A percentile compares a stretch with the other conserved stretches of the same genome.
Conservation (phyloP, 148 eudicot species). For the Rhododendron mucronatum region DNA sequence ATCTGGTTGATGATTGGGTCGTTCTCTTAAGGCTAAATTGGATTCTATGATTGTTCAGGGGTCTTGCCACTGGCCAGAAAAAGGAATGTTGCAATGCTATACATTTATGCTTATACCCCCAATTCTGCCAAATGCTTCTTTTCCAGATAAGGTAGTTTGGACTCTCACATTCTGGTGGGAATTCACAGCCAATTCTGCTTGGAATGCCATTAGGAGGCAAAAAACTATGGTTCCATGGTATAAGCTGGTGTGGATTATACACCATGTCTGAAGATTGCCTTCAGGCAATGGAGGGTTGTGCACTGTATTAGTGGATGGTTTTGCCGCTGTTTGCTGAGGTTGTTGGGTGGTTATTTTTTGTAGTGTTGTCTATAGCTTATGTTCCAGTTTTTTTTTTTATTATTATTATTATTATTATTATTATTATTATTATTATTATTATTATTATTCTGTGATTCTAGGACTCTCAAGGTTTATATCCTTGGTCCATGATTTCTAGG, state of each 20-base stretch:
- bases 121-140: background rate
- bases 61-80: background rate
- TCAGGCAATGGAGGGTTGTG: background rate
- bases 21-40: background rate
- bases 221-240: background rate
- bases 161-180: background rate
- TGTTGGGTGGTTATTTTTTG: background rate
- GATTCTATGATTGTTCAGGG: background rate
- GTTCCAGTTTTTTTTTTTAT: background rate
- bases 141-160: background rate
- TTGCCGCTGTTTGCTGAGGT: background rate
- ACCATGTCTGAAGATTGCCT: background rate
- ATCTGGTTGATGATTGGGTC: background rate
- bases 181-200: background rate
- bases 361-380: background rate
- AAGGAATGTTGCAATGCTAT: background rate
- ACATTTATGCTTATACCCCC: background rate
- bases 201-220: background rate
- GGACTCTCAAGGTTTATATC: background rate
- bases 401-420: too few relatives aligned
- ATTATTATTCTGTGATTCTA: background rate
- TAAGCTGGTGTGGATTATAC: background rate
- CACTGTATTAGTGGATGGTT: background rate
- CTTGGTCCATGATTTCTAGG: background rate
- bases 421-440: too few relatives aligned